Evolutionary conservation across 495 filamentous ascomycete genomes (phyloP), one percentile per base, ranked within the genome.

Genomic region (Podospora pseudoanserina): DNA sequence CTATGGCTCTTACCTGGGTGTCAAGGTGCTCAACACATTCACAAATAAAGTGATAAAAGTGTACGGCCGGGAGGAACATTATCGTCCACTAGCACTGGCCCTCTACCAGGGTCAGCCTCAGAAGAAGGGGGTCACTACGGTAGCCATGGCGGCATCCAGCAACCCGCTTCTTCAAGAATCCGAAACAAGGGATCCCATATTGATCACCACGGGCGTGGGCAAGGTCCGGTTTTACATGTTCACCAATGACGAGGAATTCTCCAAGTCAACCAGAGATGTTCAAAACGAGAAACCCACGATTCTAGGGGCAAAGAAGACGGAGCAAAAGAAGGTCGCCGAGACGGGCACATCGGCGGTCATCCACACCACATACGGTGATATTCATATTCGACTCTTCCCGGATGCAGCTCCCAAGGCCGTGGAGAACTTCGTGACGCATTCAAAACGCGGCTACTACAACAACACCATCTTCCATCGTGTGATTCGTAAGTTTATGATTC

Each of bases 151-250:
- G 3, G 96, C 95, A 2, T 93, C 91, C 60, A 88, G 85, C 70
- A 99, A 99, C 75, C 95, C 95, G 0, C 87, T 99, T 13, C 86
- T 99, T 18, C 90, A 93, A 73, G 95, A 97, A 80, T 92, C 95
- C 19, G 93, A 97, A 79, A 87, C 88, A 49, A 87, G 95, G 69
- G 95, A 99, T 77, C 92, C 95, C 0, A 92, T 98, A 77, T 84
- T 99, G 20, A 81, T 96, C 56, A 84, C 85, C 49, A 97, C 94
- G 0, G 94, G 91, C 1, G 88, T 89, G 27, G 91, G 89, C 69
- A 99, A 97, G 78, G 87, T 91, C 39, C 91, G 95, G 63, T 99
- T 99, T 83, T 99, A 98, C 84, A 92, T 97, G 85, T 99, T 97
- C 80, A 97, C 91, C 65, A 96, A 97, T 78, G 92, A 96, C 20